Evolutionary conservation across 2,329 filamentous ascomycete genomes (phyloP).

Genomic region (Emericellopsis atlantica): DNA sequence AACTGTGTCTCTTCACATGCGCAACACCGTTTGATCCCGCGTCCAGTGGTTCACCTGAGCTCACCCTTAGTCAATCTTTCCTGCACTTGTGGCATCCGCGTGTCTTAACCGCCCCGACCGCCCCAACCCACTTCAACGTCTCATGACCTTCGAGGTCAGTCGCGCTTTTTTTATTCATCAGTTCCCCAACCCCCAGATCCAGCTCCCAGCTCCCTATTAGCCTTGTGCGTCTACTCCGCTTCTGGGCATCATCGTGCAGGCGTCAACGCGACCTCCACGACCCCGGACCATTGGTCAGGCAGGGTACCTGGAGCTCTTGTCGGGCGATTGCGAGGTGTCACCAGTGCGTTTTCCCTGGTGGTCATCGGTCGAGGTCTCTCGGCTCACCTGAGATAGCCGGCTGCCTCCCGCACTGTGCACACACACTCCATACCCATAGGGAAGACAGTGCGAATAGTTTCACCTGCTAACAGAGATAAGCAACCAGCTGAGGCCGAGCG

Average conservation of each 20-base stretch:
- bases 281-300: background rate
- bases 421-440: no score
- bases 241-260: slow-evolving; percentile 4
- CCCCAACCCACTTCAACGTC: background rate
- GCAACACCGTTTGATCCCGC: no score
- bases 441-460: no score
- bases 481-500: background rate
- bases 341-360: no score
- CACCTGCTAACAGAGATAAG: no score
- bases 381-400: no score
- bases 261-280: background rate
- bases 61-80: background rate
- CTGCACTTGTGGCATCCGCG: background rate
- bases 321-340: background rate
- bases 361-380: no score
- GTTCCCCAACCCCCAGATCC: background rate
- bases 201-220: background rate
- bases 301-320: background rate
- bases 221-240: background rate
- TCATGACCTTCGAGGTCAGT: background rate
- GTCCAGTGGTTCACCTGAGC: background rate
- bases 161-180: background rate
- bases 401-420: no score
- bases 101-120: background rate
- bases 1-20: no score